Evolutionary conservation across 2,329 filamentous ascomycete species (phyloP).

Genomic region (Colletotrichum scovillei): DNA sequence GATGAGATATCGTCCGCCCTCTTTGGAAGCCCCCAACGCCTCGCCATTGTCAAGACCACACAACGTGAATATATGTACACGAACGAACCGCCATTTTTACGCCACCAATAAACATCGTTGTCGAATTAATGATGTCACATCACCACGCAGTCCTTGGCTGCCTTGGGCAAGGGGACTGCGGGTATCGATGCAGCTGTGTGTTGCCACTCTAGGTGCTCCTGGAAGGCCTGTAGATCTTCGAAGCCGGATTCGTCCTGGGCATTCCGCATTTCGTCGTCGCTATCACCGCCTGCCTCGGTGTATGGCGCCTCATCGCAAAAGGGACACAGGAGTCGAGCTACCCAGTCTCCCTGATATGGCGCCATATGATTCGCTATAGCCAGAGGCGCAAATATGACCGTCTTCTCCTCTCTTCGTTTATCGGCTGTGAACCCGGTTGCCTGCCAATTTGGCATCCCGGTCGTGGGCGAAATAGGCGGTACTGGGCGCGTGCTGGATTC

Average conservation of each 20-base stretch:
- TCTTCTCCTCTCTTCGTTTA: slow-evolving; percentile 52
- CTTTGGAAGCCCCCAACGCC: slow-evolving; percentile 24
- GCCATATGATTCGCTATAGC: slow-evolving; percentile 68
- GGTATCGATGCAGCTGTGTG: slow-evolving; percentile 56
- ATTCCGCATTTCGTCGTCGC: slow-evolving; percentile 61
- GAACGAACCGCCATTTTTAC: slow-evolving; percentile 8
- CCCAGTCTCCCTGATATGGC: slow-evolving; percentile 62
- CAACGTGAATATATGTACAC: slow-evolving; percentile 13
- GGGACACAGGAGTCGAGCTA: slow-evolving; percentile 63
- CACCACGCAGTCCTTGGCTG: slow-evolving; percentile 54
- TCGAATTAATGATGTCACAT: slow-evolving; percentile 52
- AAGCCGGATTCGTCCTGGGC: slow-evolving; percentile 62
- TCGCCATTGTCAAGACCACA: slow-evolving; percentile 20
- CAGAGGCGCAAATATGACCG: slow-evolving; percentile 66
- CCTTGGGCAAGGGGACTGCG: slow-evolving; percentile 44
- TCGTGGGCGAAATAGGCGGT: slow-evolving; percentile 26
- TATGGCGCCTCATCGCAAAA: slow-evolving; percentile 65
- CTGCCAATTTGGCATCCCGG: slow-evolving; percentile 60
- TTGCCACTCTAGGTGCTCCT: slow-evolving; percentile 68
- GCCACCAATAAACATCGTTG: slow-evolving; percentile 13
- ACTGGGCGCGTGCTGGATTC: slow-evolving; percentile 10
- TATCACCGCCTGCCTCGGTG: slow-evolving; percentile 55
- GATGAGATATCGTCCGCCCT: not conserved
- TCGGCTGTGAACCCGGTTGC: slow-evolving; percentile 56
- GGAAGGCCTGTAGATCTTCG: slow-evolving; percentile 59